A percentile compares a stretch with the other conserved stretches of the same genome.
phyloP scores from a whole-genome alignment of 805 yeast genomes.

The Clavispora fructus region DNA sequence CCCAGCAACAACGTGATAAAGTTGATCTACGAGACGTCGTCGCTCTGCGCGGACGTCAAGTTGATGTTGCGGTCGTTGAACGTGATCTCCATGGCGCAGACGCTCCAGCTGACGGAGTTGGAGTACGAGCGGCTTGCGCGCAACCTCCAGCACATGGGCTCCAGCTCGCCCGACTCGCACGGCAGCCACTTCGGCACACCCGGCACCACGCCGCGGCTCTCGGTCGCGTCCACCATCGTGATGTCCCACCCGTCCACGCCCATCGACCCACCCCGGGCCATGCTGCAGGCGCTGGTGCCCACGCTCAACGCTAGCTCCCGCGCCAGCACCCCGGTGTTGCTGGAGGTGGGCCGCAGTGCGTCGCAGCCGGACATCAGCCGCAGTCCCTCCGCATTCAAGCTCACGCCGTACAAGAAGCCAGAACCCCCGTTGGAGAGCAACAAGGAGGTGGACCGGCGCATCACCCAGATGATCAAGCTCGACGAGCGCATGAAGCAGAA shows the following conservation, averaged over 20 bases:
- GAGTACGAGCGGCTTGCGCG: constrained; percentile 11
- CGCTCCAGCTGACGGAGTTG: constrained; percentile 22
- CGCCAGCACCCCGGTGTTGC: neutral
- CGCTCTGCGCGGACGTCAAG: constrained; percentile 58
- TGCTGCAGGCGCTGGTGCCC: neutral
- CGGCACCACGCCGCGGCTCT: neutral
- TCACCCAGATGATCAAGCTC: constrained; percentile 26
- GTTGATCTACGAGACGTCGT: constrained; percentile 56
- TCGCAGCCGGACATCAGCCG: neutral
- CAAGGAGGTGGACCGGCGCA: constrained; percentile 28
- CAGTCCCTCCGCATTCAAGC: constrained; percentile 24
- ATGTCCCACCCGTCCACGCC: neutral
- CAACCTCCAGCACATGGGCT: neutral
- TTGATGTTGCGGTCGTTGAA: constrained; percentile 54
- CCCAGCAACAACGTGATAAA: constrained; percentile 55
- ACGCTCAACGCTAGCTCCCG: neutral
- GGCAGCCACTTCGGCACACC: neutral
- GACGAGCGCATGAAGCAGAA: constrained; percentile 23
- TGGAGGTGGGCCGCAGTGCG: neutral
- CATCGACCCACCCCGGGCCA: neutral
- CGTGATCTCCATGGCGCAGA: constrained; percentile 44
- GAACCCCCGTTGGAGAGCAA: constrained; percentile 15
- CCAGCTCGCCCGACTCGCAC: neutral
- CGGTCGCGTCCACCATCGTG: neutral
- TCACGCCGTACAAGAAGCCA: constrained; percentile 9